Evolutionary conservation across 768 basidiomycete genomes (phyloP).

Genomic region (Royoungia palumana): DNA sequence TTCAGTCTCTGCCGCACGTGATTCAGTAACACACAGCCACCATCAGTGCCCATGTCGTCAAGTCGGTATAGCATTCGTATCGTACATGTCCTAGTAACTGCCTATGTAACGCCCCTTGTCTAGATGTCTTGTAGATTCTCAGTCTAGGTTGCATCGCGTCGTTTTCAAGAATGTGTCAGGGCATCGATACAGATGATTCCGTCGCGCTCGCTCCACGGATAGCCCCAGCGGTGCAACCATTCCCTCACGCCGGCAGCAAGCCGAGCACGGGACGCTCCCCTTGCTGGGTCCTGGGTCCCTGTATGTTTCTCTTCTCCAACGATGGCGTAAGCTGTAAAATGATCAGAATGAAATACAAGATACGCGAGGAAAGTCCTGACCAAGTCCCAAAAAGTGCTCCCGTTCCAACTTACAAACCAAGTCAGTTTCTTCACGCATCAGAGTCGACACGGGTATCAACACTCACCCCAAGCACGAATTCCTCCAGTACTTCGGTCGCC

Average conservation of each 20-base stretch:
- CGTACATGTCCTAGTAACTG: conserved; percentile 9
- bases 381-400: conserved; percentile 84
- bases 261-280: conserved; percentile 80
- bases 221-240: conserved; percentile 92
- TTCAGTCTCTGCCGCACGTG: conserved; percentile 11
- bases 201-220: conserved; percentile 92
- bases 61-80: not conserved
- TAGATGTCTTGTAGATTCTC: conserved; percentile 10
- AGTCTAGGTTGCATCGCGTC: not conserved
- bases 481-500: conserved; percentile 85
- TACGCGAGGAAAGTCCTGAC: conserved; percentile 39
- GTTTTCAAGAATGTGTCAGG: conserved; percentile 59
- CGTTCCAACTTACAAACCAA: conserved; percentile 61
- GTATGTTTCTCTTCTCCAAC: conserved; percentile 98
- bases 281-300: conserved; percentile 78
- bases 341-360: conserved; percentile 4
- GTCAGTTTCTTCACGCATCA: conserved; percentile 11
- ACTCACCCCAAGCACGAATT: conserved; percentile 84
- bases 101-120: not conserved
- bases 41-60: no score
- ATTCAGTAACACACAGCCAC: not conserved
- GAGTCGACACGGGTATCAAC: not conserved
- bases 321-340: conserved; percentile 67
- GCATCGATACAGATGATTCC: conserved; percentile 89
- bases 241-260: conserved; percentile 85